Evolutionary conservation across 257 asterid genomes (phyloP).

Genomic region (Solanum sejunctum): DNA sequence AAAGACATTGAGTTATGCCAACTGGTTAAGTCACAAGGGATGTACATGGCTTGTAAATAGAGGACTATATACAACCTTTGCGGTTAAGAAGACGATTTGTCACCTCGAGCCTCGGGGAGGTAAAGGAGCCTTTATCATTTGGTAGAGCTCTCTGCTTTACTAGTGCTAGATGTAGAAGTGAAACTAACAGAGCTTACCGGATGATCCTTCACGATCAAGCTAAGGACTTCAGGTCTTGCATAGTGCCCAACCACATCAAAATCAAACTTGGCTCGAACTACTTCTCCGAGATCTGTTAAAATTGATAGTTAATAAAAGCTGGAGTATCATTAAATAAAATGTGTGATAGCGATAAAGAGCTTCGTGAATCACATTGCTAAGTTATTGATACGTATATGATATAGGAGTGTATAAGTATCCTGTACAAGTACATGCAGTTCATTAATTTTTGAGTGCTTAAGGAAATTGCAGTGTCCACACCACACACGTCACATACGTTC

Average conservation of each 20-base stretch:
- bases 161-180: constrained; percentile 44
- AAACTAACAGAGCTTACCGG: constrained; percentile 63
- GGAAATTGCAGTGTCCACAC: not conserved
- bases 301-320: not conserved
- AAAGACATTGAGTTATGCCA: not conserved
- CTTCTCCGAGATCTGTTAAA: constrained; percentile 75
- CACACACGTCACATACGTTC: not conserved
- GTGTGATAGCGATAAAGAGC: not conserved
- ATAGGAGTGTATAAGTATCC: not conserved
- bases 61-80: not conserved
- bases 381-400: not conserved
- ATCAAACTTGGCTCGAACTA: constrained; percentile 80
- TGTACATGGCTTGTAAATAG: not conserved
- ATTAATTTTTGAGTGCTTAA: not conserved
- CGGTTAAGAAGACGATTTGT: not conserved
- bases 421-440: not conserved
- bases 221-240: constrained; percentile 80
- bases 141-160: constrained; percentile 32
- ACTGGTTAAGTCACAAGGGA: not conserved
- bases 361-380: not conserved
- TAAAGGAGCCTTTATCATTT: constrained; percentile 6
- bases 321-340: not conserved
- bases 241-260: constrained; percentile 96
- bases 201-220: constrained; percentile 69
- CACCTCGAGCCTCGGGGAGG: not conserved